phyloP scores from a whole-genome alignment of 2,329 filamentous ascomycete species.

The Fusarium annulatum region DNA sequence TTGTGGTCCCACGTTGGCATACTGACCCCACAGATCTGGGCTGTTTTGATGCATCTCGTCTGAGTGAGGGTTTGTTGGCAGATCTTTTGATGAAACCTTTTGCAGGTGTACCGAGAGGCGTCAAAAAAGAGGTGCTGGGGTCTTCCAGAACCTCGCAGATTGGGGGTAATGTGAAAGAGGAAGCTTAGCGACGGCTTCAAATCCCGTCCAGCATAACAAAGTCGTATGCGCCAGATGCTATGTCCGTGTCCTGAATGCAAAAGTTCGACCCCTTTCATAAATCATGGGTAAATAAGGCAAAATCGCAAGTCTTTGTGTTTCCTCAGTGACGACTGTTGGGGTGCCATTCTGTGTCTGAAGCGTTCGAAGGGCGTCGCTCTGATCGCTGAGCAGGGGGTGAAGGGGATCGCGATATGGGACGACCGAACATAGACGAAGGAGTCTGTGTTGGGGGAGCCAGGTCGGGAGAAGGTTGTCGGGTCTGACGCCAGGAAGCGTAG shows the following conservation, averaged over 20 bases:
- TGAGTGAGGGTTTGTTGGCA: neutral
- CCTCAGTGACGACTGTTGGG: conserved; percentile 35
- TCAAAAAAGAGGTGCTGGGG: neutral
- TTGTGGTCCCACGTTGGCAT: neutral
- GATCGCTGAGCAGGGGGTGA: conserved; percentile 43
- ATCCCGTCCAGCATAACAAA: conserved; percentile 8
- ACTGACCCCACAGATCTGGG: conserved; percentile 28
- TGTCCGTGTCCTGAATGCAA: conserved; percentile 22
- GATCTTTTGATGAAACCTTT: neutral
- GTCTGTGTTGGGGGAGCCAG: conserved; percentile 44
- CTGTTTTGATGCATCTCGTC: conserved; percentile 24
- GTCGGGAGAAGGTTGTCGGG: conserved; percentile 55
- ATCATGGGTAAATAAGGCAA: conserved; percentile 11
- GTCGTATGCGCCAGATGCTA: conserved; percentile 22
- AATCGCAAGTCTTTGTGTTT: neutral
- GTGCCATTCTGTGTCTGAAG: conserved; percentile 43
- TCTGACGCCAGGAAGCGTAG: conserved; percentile 68
- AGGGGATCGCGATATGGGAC: conserved; percentile 42
- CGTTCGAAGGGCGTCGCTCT: conserved; percentile 41
- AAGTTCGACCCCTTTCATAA: conserved; percentile 11
- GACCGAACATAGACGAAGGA: conserved; percentile 39
- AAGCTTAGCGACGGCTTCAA: neutral
- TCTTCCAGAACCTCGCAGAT: neutral
- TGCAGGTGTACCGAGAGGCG: neutral
- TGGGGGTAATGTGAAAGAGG: neutral